Percentiles rank a stretch among this genome's conserved stretches.
Evolutionary conservation across 148 eudicot genomes (phyloP).

Genomic region (Arbutus unedo): DNA sequence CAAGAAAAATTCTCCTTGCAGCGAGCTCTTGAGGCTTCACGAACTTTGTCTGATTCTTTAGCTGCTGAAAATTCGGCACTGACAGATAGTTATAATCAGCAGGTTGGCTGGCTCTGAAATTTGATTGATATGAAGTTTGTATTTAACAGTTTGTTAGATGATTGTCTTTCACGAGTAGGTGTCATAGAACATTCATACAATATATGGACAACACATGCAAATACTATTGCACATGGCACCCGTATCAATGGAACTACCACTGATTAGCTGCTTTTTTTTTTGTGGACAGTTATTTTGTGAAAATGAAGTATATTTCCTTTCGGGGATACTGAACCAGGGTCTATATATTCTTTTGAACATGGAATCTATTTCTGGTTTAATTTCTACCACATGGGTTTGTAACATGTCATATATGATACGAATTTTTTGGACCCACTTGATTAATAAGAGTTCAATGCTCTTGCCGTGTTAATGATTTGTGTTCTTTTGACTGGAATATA

Average conservation of each 20-base stretch:
- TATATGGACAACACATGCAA: background rate
- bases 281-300: background rate
- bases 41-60: constrained; percentile 75
- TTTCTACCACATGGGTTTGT: background rate
- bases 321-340: background rate
- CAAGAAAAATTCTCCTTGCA: constrained; percentile 95
- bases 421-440: background rate
- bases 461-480: background rate
- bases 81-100: constrained; percentile 94
- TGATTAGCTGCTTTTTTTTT: background rate
- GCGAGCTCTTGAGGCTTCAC: constrained; percentile 90
- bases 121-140: background rate
- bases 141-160: background rate
- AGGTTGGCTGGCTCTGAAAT: constrained; percentile 40
- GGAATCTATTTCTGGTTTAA: background rate
- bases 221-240: background rate
- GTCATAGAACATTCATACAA: background rate
- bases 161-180: background rate
- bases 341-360: background rate
- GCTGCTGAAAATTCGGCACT: constrained; percentile 91
- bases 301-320: background rate
- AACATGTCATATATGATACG: background rate
- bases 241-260: background rate
- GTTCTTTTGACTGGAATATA: background rate
- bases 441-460: background rate